Percentiles rank a stretch among this genome's conserved stretches.
These are phyloP conservation scores for Stemphylium vesicarium DNA, from an alignment of 2,329 filamentous ascomycete species.

Conservation along the genomic window DNA sequence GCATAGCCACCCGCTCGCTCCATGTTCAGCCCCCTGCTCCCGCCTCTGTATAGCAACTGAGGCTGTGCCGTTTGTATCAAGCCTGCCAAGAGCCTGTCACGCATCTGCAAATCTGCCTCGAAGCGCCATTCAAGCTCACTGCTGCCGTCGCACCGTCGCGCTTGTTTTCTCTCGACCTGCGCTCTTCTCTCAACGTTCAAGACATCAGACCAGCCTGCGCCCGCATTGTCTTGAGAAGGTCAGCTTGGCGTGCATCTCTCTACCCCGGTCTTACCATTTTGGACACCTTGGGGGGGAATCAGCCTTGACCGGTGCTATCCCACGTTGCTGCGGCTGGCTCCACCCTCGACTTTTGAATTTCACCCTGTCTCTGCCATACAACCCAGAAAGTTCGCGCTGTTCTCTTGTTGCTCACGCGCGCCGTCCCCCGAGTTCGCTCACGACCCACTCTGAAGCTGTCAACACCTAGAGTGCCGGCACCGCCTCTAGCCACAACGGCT, in stretches of 20 bases:
- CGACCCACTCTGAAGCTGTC: conserved; percentile 34
- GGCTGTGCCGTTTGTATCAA: conserved; percentile 45
- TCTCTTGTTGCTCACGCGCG: conserved; percentile 30
- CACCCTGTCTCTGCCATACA: conserved; percentile 32
- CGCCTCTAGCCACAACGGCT: conserved; percentile 41
- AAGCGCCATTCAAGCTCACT: conserved; percentile 39
- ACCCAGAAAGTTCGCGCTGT: conserved; percentile 21
- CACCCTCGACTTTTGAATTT: conserved; percentile 27
- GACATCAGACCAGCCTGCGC: conserved; percentile 24
- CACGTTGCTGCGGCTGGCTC: conserved; percentile 40
- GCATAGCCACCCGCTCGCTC: conserved; percentile 37
- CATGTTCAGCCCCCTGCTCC: conserved; percentile 22
- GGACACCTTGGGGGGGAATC: conserved; percentile 35
- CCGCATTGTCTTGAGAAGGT: conserved; percentile 25
- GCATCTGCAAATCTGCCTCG: conserved; percentile 46
- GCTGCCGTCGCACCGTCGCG: conserved; percentile 37
- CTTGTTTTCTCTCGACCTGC: conserved; percentile 34
- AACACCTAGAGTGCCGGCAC: conserved; percentile 38
- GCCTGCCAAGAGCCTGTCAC: conserved; percentile 38
- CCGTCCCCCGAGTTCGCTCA: conserved; percentile 28
- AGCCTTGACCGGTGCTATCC: conserved; percentile 47
- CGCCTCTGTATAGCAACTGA: conserved; percentile 35
- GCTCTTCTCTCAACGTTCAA: conserved; percentile 18
- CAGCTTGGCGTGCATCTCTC: conserved; percentile 39
- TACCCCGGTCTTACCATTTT: conserved; percentile 31